Conservation (phyloP, 805 yeast species). For the Starmerella bacillaris region DNA sequence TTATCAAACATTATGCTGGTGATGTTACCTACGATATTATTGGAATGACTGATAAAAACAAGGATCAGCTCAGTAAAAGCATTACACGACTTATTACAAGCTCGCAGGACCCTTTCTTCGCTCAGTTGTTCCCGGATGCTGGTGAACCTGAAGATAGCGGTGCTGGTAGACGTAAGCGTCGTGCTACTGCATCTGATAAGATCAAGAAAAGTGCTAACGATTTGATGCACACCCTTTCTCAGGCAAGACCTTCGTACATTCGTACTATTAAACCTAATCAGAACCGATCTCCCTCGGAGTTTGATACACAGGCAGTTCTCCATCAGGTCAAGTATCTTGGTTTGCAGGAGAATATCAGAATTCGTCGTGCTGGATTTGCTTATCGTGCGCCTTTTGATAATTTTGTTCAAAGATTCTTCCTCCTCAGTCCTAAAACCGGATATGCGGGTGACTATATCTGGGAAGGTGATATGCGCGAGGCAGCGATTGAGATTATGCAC, state of each 20-base stretch:
- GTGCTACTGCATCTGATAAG: slow-evolving; percentile 92
- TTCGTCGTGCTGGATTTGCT: slow-evolving; percentile 97
- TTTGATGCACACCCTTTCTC: slow-evolving; percentile 71
- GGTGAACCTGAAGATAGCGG: slow-evolving; percentile 41
- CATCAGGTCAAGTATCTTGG: slow-evolving; percentile 95
- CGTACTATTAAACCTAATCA: slow-evolving; percentile 96
- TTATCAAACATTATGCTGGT: slow-evolving; percentile 94
- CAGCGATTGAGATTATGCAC: slow-evolving; percentile 34
- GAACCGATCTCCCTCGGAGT: slow-evolving; percentile 75
- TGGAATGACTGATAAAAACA: slow-evolving; percentile 91
- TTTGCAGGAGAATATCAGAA: slow-evolving; percentile 87
- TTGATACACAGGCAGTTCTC: slow-evolving; percentile 71
- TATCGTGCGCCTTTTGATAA: slow-evolving; percentile 92
- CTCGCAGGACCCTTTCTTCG: slow-evolving; percentile 47
- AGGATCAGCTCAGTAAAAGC: slow-evolving; percentile 82
- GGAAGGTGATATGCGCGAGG: slow-evolving; percentile 41
- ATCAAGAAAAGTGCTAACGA: slow-evolving; percentile 82
- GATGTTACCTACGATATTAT: slow-evolving; percentile 84
- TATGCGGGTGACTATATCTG: slow-evolving; percentile 71
- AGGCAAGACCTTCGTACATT: slow-evolving; percentile 87
- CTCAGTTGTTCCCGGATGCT: slow-evolving; percentile 41
- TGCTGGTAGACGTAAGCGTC: slow-evolving; percentile 39
- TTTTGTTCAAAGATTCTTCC: slow-evolving; percentile 83
- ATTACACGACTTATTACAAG: slow-evolving; percentile 60
- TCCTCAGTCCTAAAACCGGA: slow-evolving; percentile 73